A percentile compares a stretch with the other conserved stretches of the same genome.
phyloP scores from a whole-genome alignment of 768 basidiomycete genomes.

The Trichaptum fuscoviolaceum region DNA sequence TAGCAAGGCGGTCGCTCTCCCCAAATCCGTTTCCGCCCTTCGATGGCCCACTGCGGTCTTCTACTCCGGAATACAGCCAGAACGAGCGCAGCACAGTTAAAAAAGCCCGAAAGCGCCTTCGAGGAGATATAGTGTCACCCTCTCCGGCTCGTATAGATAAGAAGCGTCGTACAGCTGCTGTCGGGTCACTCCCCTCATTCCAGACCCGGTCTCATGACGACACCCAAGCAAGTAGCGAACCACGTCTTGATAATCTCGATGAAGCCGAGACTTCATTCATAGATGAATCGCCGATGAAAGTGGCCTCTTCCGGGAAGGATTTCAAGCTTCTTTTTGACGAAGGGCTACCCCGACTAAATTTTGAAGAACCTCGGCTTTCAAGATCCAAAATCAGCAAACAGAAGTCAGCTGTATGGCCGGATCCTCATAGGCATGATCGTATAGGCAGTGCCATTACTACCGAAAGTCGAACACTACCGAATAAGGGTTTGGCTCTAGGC shows the following conservation, averaged over 20 bases:
- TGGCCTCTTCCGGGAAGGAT: constrained; percentile 45
- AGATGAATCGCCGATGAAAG: constrained; percentile 68
- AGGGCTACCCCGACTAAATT: constrained; percentile 24
- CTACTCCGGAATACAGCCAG: not conserved
- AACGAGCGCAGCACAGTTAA: not conserved
- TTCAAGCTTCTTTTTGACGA: constrained; percentile 69
- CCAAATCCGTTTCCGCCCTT: constrained; percentile 39
- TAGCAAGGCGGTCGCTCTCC: constrained; percentile 13
- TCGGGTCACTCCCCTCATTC: constrained; percentile 32
- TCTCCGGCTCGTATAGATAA: constrained; percentile 71
- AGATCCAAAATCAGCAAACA: constrained; percentile 10
- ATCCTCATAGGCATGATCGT: not conserved
- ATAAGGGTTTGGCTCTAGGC: not conserved
- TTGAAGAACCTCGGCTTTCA: constrained; percentile 7
- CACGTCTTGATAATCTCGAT: constrained; percentile 26
- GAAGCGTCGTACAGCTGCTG: constrained; percentile 50
- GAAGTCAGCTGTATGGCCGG: not conserved
- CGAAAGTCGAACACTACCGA: not conserved
- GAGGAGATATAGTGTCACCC: constrained; percentile 79
- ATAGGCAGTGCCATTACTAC: not conserved
- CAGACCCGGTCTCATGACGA: constrained; percentile 25
- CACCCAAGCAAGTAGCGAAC: constrained; percentile 29
- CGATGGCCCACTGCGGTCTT: not conserved
- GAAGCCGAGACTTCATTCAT: constrained; percentile 46
- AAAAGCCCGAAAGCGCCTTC: constrained; percentile 71